These are phyloP conservation scores for Firmiana major DNA, from an alignment of 345 rosid species.

Conservation along the genomic window DNA sequence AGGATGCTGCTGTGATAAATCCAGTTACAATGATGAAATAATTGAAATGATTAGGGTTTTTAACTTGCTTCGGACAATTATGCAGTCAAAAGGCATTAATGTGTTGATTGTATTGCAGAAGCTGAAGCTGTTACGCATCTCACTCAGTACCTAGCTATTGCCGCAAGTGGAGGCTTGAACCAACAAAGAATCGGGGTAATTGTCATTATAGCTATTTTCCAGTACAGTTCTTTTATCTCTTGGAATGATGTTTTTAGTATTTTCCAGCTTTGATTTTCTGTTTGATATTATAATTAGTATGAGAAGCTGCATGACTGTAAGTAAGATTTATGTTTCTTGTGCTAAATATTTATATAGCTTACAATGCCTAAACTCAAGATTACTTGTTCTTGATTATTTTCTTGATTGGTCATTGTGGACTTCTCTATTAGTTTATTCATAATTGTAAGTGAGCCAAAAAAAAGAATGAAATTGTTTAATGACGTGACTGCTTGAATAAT, in stretches of 20 bases:
- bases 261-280: not conserved
- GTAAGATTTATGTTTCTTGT: conserved; percentile 32
- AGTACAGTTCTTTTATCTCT: not conserved
- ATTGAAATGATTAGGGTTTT: not conserved
- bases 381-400: not conserved
- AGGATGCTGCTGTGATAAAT: too few species aligned
- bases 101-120: conserved; percentile 2
- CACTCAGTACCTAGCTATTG: conserved; percentile 48
- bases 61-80: not conserved
- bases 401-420: not conserved
- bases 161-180: conserved; percentile 64
- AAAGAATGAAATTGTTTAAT: not conserved
- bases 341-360: not conserved
- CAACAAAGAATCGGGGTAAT: conserved; percentile 67
- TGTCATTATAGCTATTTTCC: not conserved
- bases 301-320: conserved; percentile 47
- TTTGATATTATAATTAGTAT: not conserved
- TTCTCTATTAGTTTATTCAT: not conserved
- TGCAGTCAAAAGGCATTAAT: not conserved
- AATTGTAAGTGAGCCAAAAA: not conserved
- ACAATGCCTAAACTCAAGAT: not conserved
- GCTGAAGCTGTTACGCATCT: conserved; percentile 27
- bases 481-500: not conserved
- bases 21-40: not conserved
- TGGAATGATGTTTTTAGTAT: conserved; percentile 2